These are phyloP conservation scores for Saturnispora dispora DNA, from an alignment of 805 yeast genomes.

Conservation along the genomic window DNA sequence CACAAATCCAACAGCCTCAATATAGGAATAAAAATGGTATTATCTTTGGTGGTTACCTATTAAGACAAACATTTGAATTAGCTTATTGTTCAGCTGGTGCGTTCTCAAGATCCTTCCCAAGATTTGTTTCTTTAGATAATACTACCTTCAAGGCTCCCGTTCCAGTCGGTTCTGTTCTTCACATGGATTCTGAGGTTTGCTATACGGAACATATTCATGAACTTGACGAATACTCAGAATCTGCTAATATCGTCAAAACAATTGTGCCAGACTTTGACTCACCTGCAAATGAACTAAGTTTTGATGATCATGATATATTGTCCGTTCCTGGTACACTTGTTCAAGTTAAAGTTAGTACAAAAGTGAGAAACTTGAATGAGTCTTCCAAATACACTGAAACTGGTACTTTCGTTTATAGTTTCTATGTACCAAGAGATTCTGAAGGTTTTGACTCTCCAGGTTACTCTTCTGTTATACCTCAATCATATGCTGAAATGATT, in stretches of 20 bases:
- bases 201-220: constrained; percentile 74
- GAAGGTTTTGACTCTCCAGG: constrained; percentile 39
- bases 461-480: constrained; percentile 74
- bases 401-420: constrained; percentile 84
- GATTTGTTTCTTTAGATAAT: constrained; percentile 83
- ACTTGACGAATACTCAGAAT: constrained; percentile 20
- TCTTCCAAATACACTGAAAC: constrained; percentile 58
- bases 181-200: constrained; percentile 72
- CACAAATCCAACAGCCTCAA: constrained; percentile 92
- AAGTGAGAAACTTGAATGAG: constrained; percentile 49
- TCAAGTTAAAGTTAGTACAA: constrained; percentile 83
- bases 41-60: constrained; percentile 90
- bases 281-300: constrained; percentile 45
- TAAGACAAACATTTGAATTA: constrained; percentile 87
- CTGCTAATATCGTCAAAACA: constrained; percentile 17
- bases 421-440: constrained; percentile 64
- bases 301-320: constrained; percentile 48
- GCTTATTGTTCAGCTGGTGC: constrained; percentile 92
- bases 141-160: constrained; percentile 92
- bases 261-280: constrained; percentile 41
- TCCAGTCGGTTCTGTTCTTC: constrained; percentile 87
- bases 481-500: constrained; percentile 88
- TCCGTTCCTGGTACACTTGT: constrained; percentile 77
- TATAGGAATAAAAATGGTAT: constrained; percentile 91
- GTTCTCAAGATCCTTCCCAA: constrained; percentile 73